These are phyloP conservation scores for Aschersonia sp. DNA, from an alignment of 2,329 filamentous ascomycete species.

Conservation along the genomic window DNA sequence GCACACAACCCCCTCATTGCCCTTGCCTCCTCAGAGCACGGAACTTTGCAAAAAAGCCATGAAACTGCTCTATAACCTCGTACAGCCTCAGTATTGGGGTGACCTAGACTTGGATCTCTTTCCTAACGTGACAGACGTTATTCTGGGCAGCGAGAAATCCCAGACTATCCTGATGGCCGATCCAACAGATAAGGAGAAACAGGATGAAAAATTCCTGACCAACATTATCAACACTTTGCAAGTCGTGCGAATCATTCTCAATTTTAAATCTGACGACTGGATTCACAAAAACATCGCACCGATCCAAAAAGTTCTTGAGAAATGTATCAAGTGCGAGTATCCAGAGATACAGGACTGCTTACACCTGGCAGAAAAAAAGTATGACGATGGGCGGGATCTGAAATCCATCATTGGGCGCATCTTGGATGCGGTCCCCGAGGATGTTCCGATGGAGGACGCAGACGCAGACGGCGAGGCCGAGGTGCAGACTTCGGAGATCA, in stretches of 20 bases:
- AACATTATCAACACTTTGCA: conserved; percentile 89
- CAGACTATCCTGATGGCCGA: conserved; percentile 42
- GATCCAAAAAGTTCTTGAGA: conserved; percentile 81
- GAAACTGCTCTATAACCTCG: conserved; percentile 64
- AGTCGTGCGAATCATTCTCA: conserved; percentile 77
- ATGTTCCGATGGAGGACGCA: conserved; percentile 53
- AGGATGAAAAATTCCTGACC: conserved; percentile 72
- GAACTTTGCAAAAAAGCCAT: conserved; percentile 83
- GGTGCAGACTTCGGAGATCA: conserved; percentile 71
- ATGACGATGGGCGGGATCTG: conserved; percentile 55
- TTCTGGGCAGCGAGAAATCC: conserved; percentile 71
- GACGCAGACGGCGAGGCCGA: conserved; percentile 78
- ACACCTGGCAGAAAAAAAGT: conserved; percentile 56
- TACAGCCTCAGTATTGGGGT: conserved; percentile 80
- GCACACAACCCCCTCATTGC: conserved; percentile 24
- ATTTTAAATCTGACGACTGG: conserved; percentile 83
- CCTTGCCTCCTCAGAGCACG: conserved; percentile 39
- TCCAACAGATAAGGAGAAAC: conserved; percentile 51
- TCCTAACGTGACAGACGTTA: conserved; percentile 74
- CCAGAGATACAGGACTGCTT: conserved; percentile 89
- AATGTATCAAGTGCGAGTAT: conserved; percentile 74
- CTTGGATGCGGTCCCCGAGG: conserved; percentile 77
- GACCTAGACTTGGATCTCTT: conserved; percentile 87
- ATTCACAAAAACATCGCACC: conserved; percentile 61
- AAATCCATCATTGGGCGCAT: conserved; percentile 67